Evolutionary conservation across 2,329 filamentous ascomycete species (phyloP).

Genomic region (Colletotrichum sp.): DNA sequence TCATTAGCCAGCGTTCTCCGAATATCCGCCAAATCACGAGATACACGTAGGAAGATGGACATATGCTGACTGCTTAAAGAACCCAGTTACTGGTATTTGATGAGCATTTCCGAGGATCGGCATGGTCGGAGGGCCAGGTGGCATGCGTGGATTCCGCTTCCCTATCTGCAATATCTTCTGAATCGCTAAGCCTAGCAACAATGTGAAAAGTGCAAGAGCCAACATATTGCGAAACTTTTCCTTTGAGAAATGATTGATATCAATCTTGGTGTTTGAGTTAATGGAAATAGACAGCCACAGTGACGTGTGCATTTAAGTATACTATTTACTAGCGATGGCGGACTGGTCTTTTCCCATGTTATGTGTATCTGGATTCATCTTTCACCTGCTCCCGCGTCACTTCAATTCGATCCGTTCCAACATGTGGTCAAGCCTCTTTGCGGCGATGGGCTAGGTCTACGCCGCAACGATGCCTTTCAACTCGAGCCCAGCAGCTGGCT

Average conservation of each 20-base stretch:
- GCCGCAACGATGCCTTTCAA: no score
- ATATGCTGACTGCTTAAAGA: conserved; percentile 4
- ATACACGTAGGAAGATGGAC: neutral
- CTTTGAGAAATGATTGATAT: neutral
- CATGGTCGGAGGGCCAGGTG: conserved; percentile 40
- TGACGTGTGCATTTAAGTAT: rapidly evolving
- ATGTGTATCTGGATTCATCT: no score
- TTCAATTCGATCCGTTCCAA: no score
- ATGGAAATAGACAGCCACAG: neutral
- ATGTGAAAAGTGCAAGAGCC: neutral
- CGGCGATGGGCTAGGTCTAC: no score
- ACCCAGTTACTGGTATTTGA: conserved; percentile 7
- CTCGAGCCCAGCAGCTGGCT: no score
- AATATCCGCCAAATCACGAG: neutral
- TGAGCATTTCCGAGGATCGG: conserved; percentile 46
- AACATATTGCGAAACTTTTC: neutral
- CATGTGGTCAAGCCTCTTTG: no score
- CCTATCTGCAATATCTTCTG: neutral
- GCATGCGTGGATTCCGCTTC: neutral
- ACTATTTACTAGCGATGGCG: rapidly evolving
- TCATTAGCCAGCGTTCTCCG: neutral
- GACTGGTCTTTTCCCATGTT: no score
- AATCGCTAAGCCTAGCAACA: neutral
- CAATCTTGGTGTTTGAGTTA: neutral
- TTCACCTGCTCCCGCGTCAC: no score